These are phyloP conservation scores for Cercospora sp. DNA, from an alignment of 2,329 filamentous ascomycete genomes.

Conservation along the genomic window DNA sequence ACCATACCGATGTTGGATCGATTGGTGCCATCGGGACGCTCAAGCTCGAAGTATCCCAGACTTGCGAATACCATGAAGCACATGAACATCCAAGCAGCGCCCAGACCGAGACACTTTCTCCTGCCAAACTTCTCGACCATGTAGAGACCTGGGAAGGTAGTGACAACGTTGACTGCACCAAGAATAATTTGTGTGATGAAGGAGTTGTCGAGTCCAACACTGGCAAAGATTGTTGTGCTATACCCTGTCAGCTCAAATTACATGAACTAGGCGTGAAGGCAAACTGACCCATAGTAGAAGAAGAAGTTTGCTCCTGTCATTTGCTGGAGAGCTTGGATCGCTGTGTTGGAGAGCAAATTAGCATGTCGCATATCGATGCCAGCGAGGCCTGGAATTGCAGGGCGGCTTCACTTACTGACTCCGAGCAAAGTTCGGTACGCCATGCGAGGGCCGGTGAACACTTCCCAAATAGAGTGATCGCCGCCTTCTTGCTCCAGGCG, in stretches of 20 bases:
- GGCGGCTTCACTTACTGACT: constrained; percentile 28
- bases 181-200: constrained; percentile 48
- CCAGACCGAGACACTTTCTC: constrained; percentile 46
- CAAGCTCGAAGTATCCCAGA: constrained; percentile 45
- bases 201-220: constrained; percentile 24
- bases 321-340: constrained; percentile 60
- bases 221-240: constrained; percentile 45
- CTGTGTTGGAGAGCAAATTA: not conserved
- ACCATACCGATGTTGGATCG: constrained; percentile 53
- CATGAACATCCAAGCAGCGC: constrained; percentile 49
- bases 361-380: not conserved
- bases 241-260: not conserved
- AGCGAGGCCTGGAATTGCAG: not conserved
- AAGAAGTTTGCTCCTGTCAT: constrained; percentile 68
- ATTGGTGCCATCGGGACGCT: constrained; percentile 24
- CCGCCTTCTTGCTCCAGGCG: constrained; percentile 43
- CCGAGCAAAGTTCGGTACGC: constrained; percentile 49
- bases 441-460: constrained; percentile 50
- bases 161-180: constrained; percentile 46
- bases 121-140: constrained; percentile 51
- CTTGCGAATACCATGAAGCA: constrained; percentile 58
- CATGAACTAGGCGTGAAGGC: not conserved
- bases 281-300: constrained; percentile 50
- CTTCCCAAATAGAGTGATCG: constrained; percentile 54
- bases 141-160: constrained; percentile 48